Base-by-base conservation (phyloP, 169 alveolate species). In the Plasmodium ovale region DNA sequence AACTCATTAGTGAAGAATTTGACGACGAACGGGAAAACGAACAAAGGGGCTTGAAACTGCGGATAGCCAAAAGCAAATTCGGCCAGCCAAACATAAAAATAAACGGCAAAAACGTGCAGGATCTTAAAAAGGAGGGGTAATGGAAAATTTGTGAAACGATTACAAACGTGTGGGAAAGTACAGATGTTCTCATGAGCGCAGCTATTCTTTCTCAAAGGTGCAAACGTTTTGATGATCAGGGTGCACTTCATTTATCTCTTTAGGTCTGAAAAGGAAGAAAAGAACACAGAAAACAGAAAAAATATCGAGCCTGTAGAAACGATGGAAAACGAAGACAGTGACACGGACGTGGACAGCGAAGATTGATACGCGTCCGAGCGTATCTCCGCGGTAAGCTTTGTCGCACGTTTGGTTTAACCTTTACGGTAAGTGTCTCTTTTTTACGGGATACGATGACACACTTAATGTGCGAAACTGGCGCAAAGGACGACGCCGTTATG, bases 61-160 rank as follows among this genome's bases (percentile, higher is more conserved):
- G 89, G 51, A 94, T 94, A 23, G 93, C 92, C 53, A 94, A 94
- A 72, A 90, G 94, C 25, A 93, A 89, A 49, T 70, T 49, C 51
- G 96, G 96, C 1, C 54, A 92, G 10, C 96, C 96, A 4, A 88
- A 94, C 37, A 82, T 94, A 23, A 89, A 92, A 67, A 94, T 94
- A 16, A 94, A 94, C 68, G 96, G 95, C 23, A 92, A 94, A 88
- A 94, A 87, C 9, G 68, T 91, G 3, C 88, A 89, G 47, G 92
- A 94, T 31, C 54, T 94, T 56, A 92, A 92, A 69, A 87, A 94
- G n/a, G 91, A 89, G 10, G 68, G 93, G 59, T 65, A 37, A 64
- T 31, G 5, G 23, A 44, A 79, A 65, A 37, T 33, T 4, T 47
- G 12, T 0, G 1, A 47, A 47, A 6, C 16, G 19, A 47, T 47